Percentiles rank a stretch among this genome's conserved stretches.
These are phyloP conservation scores for Primulina tabacum DNA, from an alignment of 257 asterid genomes.

Conservation along the genomic window DNA sequence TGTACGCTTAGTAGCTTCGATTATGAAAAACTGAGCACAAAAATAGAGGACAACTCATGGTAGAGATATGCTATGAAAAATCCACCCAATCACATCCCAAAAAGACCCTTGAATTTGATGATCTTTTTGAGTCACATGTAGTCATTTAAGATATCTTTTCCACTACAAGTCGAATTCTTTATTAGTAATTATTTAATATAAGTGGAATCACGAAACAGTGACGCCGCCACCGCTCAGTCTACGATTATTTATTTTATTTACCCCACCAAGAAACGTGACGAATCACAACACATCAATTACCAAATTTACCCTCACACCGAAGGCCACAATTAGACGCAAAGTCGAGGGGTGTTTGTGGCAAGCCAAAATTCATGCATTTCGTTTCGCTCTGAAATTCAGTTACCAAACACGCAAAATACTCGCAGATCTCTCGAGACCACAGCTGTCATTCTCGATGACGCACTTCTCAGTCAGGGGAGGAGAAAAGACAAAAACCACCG, in stretches of 20 bases:
- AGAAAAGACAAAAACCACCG: background rate
- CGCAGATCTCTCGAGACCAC: slow-evolving; percentile 12
- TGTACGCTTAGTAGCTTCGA: background rate
- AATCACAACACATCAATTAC: background rate
- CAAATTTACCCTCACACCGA: slow-evolving; percentile 4
- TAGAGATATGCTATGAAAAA: too few species aligned
- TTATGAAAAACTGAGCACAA: too few species aligned
- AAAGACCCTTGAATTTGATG: too few species aligned
- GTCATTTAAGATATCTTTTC: too few species aligned
- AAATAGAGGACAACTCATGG: too few species aligned
- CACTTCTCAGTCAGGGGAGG: background rate
- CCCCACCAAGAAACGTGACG: background rate
- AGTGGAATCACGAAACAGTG: background rate
- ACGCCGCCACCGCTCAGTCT: background rate
- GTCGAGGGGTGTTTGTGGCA: background rate
- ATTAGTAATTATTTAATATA: background rate
- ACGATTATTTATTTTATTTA: background rate
- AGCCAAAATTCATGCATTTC: background rate
- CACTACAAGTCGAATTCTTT: too few species aligned
- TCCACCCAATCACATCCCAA: too few species aligned
- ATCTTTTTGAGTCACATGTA: too few species aligned
- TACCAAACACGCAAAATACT: background rate
- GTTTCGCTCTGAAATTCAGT: slow-evolving; percentile 1
- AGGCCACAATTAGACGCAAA: background rate
- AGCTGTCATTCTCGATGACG: slow-evolving; percentile 5